Percentiles rank a stretch among this genome's conserved stretches.
These are phyloP conservation scores for Sporothrix phasma DNA, from an alignment of 2,329 filamentous ascomycete species.

Conservation along the genomic window DNA sequence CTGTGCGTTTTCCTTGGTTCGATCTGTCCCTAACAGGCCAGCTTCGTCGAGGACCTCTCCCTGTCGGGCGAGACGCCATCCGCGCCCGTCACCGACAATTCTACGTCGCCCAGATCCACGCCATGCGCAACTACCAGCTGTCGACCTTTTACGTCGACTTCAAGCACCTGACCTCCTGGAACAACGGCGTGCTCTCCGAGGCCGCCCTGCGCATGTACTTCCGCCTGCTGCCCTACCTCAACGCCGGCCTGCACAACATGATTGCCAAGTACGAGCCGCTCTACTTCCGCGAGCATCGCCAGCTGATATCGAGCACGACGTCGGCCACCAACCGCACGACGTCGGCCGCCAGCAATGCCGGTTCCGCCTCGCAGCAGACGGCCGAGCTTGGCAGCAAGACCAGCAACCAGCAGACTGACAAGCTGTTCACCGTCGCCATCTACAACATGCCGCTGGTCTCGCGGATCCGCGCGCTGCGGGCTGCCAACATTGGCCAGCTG, in stretches of 20 bases:
- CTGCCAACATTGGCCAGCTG: conserved; percentile 81
- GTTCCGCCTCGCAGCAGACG: conserved; percentile 52
- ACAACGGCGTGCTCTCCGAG: conserved; percentile 71
- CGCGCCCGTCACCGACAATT: conserved; percentile 63
- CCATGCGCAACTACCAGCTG: conserved; percentile 62
- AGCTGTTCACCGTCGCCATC: conserved; percentile 85
- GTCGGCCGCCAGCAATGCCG: conserved; percentile 53
- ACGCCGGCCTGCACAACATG: conserved; percentile 78
- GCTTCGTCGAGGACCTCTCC: conserved; percentile 59
- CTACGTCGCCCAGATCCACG: conserved; percentile 75
- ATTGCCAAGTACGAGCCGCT: conserved; percentile 89
- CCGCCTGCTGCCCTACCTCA: conserved; percentile 86
- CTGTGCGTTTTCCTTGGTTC: neutral
- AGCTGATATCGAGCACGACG: conserved; percentile 50
- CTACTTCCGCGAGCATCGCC: conserved; percentile 88
- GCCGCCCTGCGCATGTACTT: conserved; percentile 89
- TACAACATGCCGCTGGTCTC: conserved; percentile 88
- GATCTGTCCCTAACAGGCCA: conserved; percentile 21
- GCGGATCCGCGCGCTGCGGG: conserved; percentile 74
- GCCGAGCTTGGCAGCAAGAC: conserved; percentile 64
- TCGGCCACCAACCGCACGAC: conserved; percentile 58
- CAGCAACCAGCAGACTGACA: conserved; percentile 90
- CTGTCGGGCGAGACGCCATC: conserved; percentile 54
- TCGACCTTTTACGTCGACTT: conserved; percentile 83
- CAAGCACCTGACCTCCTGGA: conserved; percentile 67